These are phyloP conservation scores for Quercus tomentella DNA, from an alignment of 331 rosid species.

Conservation along the genomic window DNA sequence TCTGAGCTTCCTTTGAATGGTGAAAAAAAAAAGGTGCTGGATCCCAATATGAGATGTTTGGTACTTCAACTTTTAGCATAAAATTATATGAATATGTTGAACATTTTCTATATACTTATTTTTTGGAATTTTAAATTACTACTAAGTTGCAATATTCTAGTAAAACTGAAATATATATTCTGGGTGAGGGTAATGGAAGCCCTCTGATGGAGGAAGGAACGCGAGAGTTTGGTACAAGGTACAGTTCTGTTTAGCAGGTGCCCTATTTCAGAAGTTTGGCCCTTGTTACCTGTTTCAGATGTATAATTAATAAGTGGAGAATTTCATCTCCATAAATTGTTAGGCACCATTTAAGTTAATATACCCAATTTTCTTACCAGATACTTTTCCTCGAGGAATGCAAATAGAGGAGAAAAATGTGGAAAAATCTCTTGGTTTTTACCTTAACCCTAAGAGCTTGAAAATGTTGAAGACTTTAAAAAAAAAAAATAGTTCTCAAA, in stretches of 20 bases:
- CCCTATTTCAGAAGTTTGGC: neutral
- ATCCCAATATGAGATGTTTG: neutral
- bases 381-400: neutral
- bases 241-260: neutral
- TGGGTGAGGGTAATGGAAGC: neutral
- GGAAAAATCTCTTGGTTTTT: neutral
- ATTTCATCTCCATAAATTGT: neutral
- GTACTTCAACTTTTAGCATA: neutral
- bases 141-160: neutral
- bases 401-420: neutral
- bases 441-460: neutral
- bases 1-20: neutral
- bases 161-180: neutral
- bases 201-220: neutral
- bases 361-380: no score
- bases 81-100: no score
- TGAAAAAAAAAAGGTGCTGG: neutral
- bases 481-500: neutral
- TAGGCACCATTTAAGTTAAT: neutral
- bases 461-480: neutral
- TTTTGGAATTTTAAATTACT: no score
- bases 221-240: neutral
- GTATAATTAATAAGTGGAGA: neutral
- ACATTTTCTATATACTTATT: no score
- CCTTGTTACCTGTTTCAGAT: neutral